Conservation (phyloP, 108 stramenopile genomes). For the Fragilaria radians region DNA sequence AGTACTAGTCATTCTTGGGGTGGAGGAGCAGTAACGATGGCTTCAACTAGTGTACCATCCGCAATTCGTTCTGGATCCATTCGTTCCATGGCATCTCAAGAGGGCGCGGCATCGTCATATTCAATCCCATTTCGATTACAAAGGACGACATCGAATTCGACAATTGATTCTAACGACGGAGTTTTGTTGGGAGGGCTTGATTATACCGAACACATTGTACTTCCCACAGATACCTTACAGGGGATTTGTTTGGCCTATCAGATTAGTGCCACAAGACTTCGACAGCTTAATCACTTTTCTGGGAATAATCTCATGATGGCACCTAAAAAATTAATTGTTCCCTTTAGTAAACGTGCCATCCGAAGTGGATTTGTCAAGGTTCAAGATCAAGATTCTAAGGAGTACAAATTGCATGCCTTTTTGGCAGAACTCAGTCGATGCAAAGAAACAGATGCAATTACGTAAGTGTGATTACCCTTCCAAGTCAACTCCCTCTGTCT, state of each 20-base stretch:
- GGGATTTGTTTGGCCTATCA: constrained; percentile 84
- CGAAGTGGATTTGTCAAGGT: constrained; percentile 56
- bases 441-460: constrained; percentile 56
- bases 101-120: constrained; percentile 20
- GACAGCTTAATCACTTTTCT: constrained; percentile 74
- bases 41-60: no score
- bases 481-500: background rate
- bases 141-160: constrained; percentile 32
- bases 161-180: constrained; percentile 35
- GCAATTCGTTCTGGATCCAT: constrained; percentile 31
- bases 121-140: constrained; percentile 37
- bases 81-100: constrained; percentile 26
- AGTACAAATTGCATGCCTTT: constrained; percentile 75
- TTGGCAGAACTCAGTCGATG: constrained; percentile 58
- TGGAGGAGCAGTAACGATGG: constrained; percentile 17
- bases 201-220: constrained; percentile 70
- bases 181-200: constrained; percentile 42
- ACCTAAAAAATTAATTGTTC: constrained; percentile 76
- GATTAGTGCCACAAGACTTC: constrained; percentile 46
- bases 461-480: constrained; percentile 23
- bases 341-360: constrained; percentile 39
- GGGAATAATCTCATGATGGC: constrained; percentile 65
- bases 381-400: constrained; percentile 72
- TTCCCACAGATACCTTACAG: constrained; percentile 84
- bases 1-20: no score